phyloP scores from a whole-genome alignment of 306 rosid genomes.

The Citrullus mucosospermus region DNA sequence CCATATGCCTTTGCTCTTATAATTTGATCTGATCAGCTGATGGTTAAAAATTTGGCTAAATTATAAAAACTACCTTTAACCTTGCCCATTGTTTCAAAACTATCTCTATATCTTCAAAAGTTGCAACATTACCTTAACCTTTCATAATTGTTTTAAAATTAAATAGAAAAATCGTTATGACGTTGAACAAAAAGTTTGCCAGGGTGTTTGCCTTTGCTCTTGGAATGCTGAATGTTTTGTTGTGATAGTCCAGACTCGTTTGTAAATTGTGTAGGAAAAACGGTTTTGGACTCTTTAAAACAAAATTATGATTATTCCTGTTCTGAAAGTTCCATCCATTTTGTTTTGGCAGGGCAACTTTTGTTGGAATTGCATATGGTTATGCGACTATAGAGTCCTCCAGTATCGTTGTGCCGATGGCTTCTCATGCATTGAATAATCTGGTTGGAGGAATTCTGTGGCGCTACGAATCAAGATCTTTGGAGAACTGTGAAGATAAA shows the following conservation, averaged over 20 bases:
- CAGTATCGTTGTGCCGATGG: slow-evolving; percentile 70
- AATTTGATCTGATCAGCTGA: neutral
- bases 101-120: too few species aligned
- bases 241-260: neutral
- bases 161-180: too few species aligned
- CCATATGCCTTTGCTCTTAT: neutral
- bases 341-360: slow-evolving; percentile 62
- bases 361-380: slow-evolving; percentile 82
- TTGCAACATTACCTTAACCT: too few species aligned
- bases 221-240: neutral
- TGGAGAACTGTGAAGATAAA: neutral
- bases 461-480: slow-evolving; percentile 39
- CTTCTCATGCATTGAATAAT: slow-evolving; percentile 77
- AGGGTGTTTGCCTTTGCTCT: neutral
- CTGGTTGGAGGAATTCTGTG: slow-evolving; percentile 71
- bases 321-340: neutral
- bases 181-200: too few species aligned
- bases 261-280: neutral
- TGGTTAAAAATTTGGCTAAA: neutral
- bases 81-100: too few species aligned
- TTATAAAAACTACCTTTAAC: too few species aligned
- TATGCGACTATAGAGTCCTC: slow-evolving; percentile 70
- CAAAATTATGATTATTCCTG: neutral
- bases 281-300: neutral
- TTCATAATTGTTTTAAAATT: too few species aligned